Conservation (phyloP, 1,139 yeast genomes). For the Scheffersomyces lignicola region DNA sequence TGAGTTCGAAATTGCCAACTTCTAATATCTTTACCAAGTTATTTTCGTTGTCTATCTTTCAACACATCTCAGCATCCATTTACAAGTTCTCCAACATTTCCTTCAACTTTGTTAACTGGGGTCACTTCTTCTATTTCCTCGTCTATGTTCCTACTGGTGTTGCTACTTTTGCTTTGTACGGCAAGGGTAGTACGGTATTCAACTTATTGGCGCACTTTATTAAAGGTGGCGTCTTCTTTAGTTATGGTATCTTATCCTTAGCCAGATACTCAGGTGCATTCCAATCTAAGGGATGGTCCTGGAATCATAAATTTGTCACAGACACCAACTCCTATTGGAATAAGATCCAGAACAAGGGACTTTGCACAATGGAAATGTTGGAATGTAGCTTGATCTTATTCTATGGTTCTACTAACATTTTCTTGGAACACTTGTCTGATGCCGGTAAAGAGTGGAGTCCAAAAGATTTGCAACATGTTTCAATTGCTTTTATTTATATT, state of each 20-base stretch:
- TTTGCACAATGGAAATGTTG: slow-evolving; percentile 79
- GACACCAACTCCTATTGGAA: slow-evolving; percentile 22
- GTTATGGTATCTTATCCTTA: slow-evolving; percentile 71
- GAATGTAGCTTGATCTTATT: slow-evolving; percentile 79
- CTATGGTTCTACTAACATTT: slow-evolving; percentile 86
- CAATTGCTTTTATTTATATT: slow-evolving; percentile 90
- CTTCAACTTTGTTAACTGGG: slow-evolving; percentile 62
- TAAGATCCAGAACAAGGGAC: slow-evolving; percentile 51
- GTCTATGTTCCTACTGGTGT: slow-evolving; percentile 71
- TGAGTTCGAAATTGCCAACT: too few species aligned
- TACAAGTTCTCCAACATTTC: slow-evolving; percentile 16
- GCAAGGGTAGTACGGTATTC: slow-evolving; percentile 65
- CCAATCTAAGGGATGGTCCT: slow-evolving; percentile 78
- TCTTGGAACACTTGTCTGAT: slow-evolving; percentile 74
- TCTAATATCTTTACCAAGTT: background rate
- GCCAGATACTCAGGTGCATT: slow-evolving; percentile 88
- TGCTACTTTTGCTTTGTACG: slow-evolving; percentile 70
- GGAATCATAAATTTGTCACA: slow-evolving; percentile 64
- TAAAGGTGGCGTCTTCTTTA: slow-evolving; percentile 88
- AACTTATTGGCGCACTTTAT: slow-evolving; percentile 91
- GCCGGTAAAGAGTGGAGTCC: slow-evolving; percentile 88
- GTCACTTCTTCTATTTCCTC: slow-evolving; percentile 60
- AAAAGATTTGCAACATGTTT: slow-evolving; percentile 90
- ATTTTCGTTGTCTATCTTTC: slow-evolving; percentile 2
- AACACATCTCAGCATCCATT: slow-evolving; percentile 7